phyloP scores from a whole-genome alignment of 106 monocot genomes.

The Platanthera guangdongensis region DNA sequence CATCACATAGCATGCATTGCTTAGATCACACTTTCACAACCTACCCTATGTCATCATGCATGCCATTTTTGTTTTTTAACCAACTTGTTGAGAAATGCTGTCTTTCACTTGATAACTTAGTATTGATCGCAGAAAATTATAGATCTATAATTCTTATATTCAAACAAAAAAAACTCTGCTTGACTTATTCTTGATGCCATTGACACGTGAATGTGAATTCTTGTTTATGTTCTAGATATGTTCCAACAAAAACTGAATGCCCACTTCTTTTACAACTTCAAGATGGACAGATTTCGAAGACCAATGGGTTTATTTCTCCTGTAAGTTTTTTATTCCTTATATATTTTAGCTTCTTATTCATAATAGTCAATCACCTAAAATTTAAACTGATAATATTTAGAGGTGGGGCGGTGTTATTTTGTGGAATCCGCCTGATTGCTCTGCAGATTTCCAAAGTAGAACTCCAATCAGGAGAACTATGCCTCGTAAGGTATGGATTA shows the following conservation, averaged over 20 bases:
- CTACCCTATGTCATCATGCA: no score
- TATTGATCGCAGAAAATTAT: neutral
- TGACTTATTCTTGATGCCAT: neutral
- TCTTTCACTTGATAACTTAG: neutral
- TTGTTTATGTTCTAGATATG: constrained; percentile 39
- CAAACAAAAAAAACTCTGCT: neutral
- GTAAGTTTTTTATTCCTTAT: constrained; percentile 32
- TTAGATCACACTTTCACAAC: no score
- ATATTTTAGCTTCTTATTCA: neutral
- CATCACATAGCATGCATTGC: no score
- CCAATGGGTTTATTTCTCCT: constrained; percentile 94
- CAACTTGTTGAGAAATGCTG: neutral
- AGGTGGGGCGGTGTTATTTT: constrained; percentile 96
- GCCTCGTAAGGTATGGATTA: constrained; percentile 39
- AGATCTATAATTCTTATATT: neutral
- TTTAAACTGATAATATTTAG: constrained; percentile 28
- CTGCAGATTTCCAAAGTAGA: constrained; percentile 16
- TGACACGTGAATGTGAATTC: neutral
- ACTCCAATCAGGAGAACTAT: constrained; percentile 26
- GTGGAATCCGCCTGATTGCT: constrained; percentile 84
- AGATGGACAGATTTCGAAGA: constrained; percentile 56
- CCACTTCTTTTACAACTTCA: constrained; percentile 73
- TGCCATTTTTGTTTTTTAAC: no score
- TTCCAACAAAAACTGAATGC: constrained; percentile 80
- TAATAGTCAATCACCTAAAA: neutral